Conservation (phyloP, 2,329 filamentous ascomycete genomes). For the Pseudogymnoascus sp. region DNA sequence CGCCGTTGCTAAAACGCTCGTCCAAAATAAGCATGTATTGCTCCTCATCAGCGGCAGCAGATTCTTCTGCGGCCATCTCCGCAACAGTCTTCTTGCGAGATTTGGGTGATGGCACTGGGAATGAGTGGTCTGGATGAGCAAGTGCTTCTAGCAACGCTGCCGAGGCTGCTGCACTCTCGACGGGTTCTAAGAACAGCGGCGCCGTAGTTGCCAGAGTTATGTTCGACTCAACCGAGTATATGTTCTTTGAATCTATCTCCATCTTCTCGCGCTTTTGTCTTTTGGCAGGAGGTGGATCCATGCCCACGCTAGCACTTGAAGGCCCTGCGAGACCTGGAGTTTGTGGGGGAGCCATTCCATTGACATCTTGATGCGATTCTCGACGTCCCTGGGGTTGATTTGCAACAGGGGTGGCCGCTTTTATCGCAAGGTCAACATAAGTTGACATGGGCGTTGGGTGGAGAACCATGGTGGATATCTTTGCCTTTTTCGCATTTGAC, state of each 20-base stretch:
- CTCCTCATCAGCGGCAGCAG: conserved; percentile 79
- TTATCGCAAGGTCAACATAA: conserved; percentile 67
- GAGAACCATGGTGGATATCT: conserved; percentile 70
- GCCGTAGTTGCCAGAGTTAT: conserved; percentile 67
- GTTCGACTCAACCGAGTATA: conserved; percentile 68
- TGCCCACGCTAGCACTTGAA: conserved; percentile 43
- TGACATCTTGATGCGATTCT: conserved; percentile 35
- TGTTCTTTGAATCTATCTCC: conserved; percentile 67
- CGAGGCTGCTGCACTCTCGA: conserved; percentile 59
- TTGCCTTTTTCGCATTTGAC: conserved; percentile 45
- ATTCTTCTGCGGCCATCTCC: conserved; percentile 91
- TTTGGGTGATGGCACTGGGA: conserved; percentile 75
- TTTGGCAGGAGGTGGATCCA: conserved; percentile 53
- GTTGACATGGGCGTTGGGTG: conserved; percentile 73
- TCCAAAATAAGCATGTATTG: conserved; percentile 90
- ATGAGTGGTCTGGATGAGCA: conserved; percentile 69
- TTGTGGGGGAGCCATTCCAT: conserved; percentile 52
- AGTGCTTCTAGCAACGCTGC: conserved; percentile 65
- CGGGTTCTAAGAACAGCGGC: conserved; percentile 71
- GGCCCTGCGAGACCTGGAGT: conserved; percentile 56
- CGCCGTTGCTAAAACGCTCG: conserved; percentile 63
- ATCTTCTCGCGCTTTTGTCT: conserved; percentile 63
- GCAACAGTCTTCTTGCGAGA: conserved; percentile 87
- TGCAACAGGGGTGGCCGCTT: conserved; percentile 59
- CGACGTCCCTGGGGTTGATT: conserved; percentile 39